Conservation (phyloP, 2,329 filamentous ascomycete genomes). For the Cordyceps militaris region DNA sequence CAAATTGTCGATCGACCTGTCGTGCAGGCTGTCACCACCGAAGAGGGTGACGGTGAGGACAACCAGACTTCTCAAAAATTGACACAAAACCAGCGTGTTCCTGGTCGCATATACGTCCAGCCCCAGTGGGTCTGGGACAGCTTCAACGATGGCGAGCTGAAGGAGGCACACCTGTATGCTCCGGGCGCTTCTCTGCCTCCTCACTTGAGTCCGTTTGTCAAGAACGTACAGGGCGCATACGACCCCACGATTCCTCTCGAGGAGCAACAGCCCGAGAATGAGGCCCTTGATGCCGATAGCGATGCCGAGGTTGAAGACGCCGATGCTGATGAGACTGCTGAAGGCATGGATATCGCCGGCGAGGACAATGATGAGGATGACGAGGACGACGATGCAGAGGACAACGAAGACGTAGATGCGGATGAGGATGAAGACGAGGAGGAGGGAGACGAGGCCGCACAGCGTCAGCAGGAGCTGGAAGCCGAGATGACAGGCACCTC, state of each 20-base stretch:
- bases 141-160: constrained; percentile 82
- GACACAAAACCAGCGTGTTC: constrained; percentile 63
- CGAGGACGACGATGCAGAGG: constrained; percentile 37
- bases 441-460: constrained; percentile 56
- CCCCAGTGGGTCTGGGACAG: constrained; percentile 99
- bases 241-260: constrained; percentile 81
- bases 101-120: constrained; percentile 89
- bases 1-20: constrained; percentile 90
- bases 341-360: constrained; percentile 37
- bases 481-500: constrained; percentile 75
- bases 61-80: constrained; percentile 56
- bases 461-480: constrained; percentile 84
- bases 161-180: constrained; percentile 79
- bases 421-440: constrained; percentile 32
- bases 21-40: constrained; percentile 51
- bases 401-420: constrained; percentile 34
- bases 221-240: constrained; percentile 77
- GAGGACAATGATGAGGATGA: constrained; percentile 40
- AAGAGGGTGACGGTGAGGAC: constrained; percentile 45
- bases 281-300: constrained; percentile 64
- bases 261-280: constrained; percentile 80
- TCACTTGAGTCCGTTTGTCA: constrained; percentile 93
- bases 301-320: constrained; percentile 41
- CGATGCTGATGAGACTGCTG: constrained; percentile 31
- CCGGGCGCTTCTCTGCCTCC: constrained; percentile 86